Percentiles rank a stretch among this genome's conserved stretches.
phyloP scores from a whole-genome alignment of 257 asterid species.

The Solanum chilense region DNA sequence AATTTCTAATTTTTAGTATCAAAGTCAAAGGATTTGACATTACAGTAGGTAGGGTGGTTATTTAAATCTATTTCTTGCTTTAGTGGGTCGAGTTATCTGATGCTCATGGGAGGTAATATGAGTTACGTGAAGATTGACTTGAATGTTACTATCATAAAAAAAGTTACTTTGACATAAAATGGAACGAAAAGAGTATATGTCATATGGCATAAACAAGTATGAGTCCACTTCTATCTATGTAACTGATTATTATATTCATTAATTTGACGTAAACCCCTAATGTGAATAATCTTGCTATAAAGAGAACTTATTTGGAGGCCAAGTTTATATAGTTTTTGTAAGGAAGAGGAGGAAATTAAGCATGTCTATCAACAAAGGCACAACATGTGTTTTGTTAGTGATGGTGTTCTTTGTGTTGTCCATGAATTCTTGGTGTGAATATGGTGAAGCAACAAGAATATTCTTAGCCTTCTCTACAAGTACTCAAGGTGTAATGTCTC shows the following conservation, averaged over 20 bases:
- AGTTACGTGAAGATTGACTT: no score
- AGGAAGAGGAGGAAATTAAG: background rate
- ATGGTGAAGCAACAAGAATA: background rate
- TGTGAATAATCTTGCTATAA: background rate
- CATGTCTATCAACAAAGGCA: background rate
- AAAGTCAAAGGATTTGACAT: no score
- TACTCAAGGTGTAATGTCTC: background rate
- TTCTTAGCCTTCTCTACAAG: background rate
- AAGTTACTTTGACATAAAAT: background rate
- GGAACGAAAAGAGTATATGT: background rate
- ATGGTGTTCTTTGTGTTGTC: background rate
- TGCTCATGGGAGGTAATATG: no score
- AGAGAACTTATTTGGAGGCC: background rate
- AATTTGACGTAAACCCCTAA: background rate
- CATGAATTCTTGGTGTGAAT: background rate
- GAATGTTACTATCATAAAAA: no score
- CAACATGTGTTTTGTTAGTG: background rate
- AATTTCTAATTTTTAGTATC: no score
- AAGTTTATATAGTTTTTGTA: background rate
- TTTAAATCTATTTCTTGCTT: no score
- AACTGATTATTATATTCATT: background rate
- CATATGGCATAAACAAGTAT: background rate
- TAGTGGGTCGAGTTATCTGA: no score
- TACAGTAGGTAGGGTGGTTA: no score
- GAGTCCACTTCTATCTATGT: background rate